These are phyloP conservation scores for Stenogyne calaminthoides DNA, from an alignment of 305 asterid species.

Conservation along the genomic window DNA sequence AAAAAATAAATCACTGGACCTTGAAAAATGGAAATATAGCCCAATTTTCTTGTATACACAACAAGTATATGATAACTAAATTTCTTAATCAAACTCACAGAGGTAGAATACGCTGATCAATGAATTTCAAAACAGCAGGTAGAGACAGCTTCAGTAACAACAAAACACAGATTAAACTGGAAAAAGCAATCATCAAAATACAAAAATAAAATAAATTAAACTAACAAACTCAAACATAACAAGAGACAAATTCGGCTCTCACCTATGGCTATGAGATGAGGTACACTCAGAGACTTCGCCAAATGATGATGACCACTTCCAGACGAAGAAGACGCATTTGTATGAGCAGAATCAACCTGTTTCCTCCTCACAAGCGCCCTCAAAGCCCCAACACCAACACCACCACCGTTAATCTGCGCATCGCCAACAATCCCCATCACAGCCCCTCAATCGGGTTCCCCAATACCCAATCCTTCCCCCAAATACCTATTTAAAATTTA, in stretches of 20 bases:
- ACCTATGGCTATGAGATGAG: conserved; percentile 95
- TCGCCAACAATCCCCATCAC: conserved; percentile 55
- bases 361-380: conserved; percentile 81
- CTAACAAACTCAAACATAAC: neutral
- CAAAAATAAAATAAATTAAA: neutral
- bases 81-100: neutral
- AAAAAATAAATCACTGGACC: neutral
- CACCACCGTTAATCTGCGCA: conserved; percentile 41
- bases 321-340: conserved; percentile 47
- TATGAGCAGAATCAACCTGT: conserved; percentile 78
- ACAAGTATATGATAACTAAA: conserved; percentile 1
- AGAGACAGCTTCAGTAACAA: conserved; percentile 5
- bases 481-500: neutral
- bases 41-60: neutral
- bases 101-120: neutral
- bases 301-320: conserved; percentile 52
- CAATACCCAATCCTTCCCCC: conserved; percentile 28
- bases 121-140: conserved; percentile 4
- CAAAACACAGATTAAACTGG: neutral
- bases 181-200: conserved; percentile 7
- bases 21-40: neutral
- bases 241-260: neutral
- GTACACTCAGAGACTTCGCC: conserved; percentile 80
- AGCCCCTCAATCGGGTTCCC: conserved; percentile 32
- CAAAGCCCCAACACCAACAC: conserved; percentile 48